These are phyloP conservation scores for Penicillium simplicissimum DNA, from an alignment of 495 filamentous ascomycete genomes.

Conservation along the genomic window DNA sequence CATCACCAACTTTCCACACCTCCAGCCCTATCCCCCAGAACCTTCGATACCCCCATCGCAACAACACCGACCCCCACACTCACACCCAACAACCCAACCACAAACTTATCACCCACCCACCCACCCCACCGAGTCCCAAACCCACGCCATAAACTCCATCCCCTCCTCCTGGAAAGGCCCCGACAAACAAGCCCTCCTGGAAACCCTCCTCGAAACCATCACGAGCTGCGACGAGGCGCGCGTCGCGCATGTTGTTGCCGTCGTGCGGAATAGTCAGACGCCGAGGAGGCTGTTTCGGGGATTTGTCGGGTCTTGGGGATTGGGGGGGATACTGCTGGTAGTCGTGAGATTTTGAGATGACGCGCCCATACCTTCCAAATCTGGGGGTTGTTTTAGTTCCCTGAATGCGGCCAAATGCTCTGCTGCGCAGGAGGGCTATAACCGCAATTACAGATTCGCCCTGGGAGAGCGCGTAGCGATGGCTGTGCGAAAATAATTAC, in stretches of 20 bases:
- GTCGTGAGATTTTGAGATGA: not conserved
- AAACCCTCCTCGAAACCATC: conserved; percentile 36
- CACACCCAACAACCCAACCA: too few species aligned
- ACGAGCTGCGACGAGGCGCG: conserved; percentile 32
- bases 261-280: conserved; percentile 32
- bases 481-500: not conserved
- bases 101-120: too few species aligned
- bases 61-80: too few species aligned
- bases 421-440: too few species aligned
- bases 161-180: conserved; percentile 27
- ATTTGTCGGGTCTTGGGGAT: conserved; percentile 34
- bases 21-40: not conserved
- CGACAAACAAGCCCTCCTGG: conserved; percentile 31
- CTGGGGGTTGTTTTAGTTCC: too few species aligned
- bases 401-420: too few species aligned
- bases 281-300: conserved; percentile 37
- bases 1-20: not conserved
- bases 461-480: not conserved
- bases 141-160: conserved; percentile 8
- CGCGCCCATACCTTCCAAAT: too few species aligned
- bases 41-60: not conserved
- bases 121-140: not conserved
- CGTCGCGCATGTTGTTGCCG: conserved; percentile 32
- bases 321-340: not conserved
- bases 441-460: not conserved